Evolutionary conservation across 176 grass and related monocot genomes (phyloP).

Genomic region (Guadua angustifolia): DNA sequence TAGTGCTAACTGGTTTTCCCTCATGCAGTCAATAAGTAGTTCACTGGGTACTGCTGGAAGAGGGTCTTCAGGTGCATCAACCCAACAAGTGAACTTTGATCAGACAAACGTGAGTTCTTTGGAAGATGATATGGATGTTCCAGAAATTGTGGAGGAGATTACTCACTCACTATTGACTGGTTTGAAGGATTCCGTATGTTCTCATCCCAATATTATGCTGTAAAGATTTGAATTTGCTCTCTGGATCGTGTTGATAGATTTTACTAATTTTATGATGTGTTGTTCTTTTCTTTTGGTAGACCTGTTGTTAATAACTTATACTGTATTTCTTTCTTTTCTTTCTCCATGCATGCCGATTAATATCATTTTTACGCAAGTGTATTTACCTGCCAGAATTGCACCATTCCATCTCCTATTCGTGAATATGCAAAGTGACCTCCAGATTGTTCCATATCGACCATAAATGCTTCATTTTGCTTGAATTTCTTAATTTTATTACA

Average conservation of each 20-base stretch:
- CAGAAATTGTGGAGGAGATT: too few relatives aligned
- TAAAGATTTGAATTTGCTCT: conserved; percentile 34
- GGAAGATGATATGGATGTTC: too few relatives aligned
- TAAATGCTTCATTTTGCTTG: not conserved
- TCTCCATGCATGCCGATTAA: not conserved
- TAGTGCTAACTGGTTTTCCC: too few relatives aligned
- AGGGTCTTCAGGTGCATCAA: too few relatives aligned
- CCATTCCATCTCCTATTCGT: not conserved
- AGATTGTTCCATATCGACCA: not conserved
- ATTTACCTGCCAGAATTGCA: not conserved
- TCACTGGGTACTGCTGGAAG: too few relatives aligned
- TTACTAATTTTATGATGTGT: not conserved
- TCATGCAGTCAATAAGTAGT: too few relatives aligned
- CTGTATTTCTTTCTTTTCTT: too few relatives aligned
- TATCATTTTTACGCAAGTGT: not conserved
- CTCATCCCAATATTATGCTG: conserved; percentile 33
- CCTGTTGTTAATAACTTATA: too few relatives aligned
- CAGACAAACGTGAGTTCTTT: too few relatives aligned
- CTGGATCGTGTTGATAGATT: not conserved
- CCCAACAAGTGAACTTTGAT: too few relatives aligned
- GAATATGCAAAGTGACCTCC: not conserved
- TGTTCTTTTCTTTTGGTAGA: too few relatives aligned
- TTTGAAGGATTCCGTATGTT: conserved; percentile 89
- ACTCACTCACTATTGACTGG: conserved; percentile 87
- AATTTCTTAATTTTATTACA: not conserved